phyloP scores from a whole-genome alignment of 768 basidiomycete genomes.

The Leccinum arenicola region DNA sequence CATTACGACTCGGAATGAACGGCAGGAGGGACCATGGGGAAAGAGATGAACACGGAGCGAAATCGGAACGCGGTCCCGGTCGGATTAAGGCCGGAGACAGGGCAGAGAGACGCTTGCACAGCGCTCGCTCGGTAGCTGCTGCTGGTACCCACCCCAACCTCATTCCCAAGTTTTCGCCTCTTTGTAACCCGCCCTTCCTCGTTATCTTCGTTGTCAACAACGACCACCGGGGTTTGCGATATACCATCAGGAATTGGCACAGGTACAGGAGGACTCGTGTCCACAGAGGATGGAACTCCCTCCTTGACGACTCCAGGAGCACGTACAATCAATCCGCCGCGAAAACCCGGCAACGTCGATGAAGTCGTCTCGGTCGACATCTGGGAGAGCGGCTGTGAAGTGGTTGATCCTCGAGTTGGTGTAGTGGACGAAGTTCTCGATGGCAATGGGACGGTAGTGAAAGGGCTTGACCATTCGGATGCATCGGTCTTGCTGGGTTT shows the following conservation, averaged over 20 bases:
- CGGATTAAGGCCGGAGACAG: no score
- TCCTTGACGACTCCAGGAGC: conserved; percentile 15
- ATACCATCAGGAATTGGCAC: conserved; percentile 27
- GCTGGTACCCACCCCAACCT: background rate
- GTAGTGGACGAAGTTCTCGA: conserved; percentile 12
- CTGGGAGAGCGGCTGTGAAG: conserved; percentile 3
- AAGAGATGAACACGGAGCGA: no score
- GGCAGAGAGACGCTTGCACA: no score
- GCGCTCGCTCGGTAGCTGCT: no score
- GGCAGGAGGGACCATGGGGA: no score
- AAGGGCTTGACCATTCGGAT: conserved; percentile 33
- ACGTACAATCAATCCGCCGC: background rate
- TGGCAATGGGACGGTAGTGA: conserved; percentile 45
- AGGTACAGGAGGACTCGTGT: conserved; percentile 29
- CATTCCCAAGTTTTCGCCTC: conserved; percentile 41
- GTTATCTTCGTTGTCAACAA: conserved; percentile 56
- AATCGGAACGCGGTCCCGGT: no score
- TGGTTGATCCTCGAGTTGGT: background rate
- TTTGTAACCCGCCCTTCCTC: conserved; percentile 55
- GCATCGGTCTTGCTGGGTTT: conserved; percentile 37
- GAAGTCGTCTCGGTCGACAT: background rate
- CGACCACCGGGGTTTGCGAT: conserved; percentile 51
- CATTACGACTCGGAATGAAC: no score
- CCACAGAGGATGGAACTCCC: conserved; percentile 14
- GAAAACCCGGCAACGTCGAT: conserved; percentile 14